Percentiles rank a stretch among this genome's conserved stretches.
These are phyloP conservation scores for Fusarium brachygibbosum DNA, from an alignment of 2,329 filamentous ascomycete species.

Conservation along the genomic window DNA sequence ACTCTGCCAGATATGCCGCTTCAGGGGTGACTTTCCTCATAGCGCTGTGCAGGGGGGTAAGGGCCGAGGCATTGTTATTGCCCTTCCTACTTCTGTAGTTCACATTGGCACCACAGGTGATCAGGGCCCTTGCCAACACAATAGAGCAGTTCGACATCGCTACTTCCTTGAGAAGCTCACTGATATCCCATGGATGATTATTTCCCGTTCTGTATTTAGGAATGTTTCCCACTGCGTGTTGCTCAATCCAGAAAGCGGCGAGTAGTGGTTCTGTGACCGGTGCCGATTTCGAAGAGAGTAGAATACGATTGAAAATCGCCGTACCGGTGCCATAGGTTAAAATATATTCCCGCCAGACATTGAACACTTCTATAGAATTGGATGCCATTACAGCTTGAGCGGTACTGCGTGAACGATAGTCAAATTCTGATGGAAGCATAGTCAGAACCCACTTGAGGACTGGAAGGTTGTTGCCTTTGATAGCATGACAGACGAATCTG, in stretches of 20 bases:
- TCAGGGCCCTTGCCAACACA: background rate
- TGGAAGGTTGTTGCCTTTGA: accelerated
- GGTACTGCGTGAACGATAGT: too few species aligned
- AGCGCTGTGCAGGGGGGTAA: accelerated
- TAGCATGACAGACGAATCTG: background rate
- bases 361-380: background rate
- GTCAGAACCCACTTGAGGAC: accelerated
- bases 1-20: background rate
- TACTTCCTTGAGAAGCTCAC: accelerated
- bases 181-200: too few species aligned
- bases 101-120: background rate
- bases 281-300: background rate
- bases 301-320: too few species aligned
- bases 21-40: accelerated
- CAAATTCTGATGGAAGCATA: too few species aligned
- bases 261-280: background rate
- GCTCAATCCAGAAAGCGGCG: background rate
- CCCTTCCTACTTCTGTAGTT: background rate
- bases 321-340: background rate
- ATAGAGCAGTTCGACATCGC: background rate
- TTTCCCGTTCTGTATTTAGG: too few species aligned
- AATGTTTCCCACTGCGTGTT: accelerated
- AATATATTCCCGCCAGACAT: background rate
- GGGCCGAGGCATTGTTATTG: accelerated
- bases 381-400: background rate